Evolutionary conservation across 352 stramenopile species (phyloP), one percentile per base, ranked within the genome.

Genomic region (Globisporangium solare): DNA sequence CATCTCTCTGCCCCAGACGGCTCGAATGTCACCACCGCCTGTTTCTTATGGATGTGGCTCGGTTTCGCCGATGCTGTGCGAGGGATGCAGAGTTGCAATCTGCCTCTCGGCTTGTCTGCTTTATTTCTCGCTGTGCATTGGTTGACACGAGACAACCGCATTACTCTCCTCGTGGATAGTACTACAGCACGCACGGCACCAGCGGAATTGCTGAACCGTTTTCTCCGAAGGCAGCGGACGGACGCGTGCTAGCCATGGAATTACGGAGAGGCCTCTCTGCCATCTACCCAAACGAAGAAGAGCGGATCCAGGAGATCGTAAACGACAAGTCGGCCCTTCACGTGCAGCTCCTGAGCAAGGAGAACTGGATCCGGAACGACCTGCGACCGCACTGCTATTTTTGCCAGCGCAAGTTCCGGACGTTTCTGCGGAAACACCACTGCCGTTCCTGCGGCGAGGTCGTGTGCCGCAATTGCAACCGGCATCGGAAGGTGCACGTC

Each of bases 401-500:
- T 57, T 95, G 86, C 48, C 68, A 83, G 17, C 68, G 71, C 48
- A 89, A 79, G 64, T 94, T 95, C 54, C 79, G 73, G 2, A 73
- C 82, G 0, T 91, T 95, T 46, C 74, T 71, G 24, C 67, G 88
- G 37, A 86, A 88, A 58, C 80, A 89, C 48, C 82, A 95, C 59
- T 95, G 86, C 50, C 83, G 83, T 35, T 79, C 67, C 0, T 95
- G 86, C 37, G 85, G 83, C 12, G 83, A 92, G 27, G 69, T 95
- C 21, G 75, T 94, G 15, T 95, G 86, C 58, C 81, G 71, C 52
- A 71, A 64, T 14, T 95, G 86, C 68, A 89, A 87, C 43, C 64
- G 70, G 8, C 73, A 81, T 41, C 73, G 81, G 39, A 69, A 71
- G 20, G 81, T 94, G 6, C 66, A 70, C 18, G 67, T 78, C 7